phyloP scores from a whole-genome alignment of 352 stramenopile species.

The Halophytophthora polymorphica region DNA sequence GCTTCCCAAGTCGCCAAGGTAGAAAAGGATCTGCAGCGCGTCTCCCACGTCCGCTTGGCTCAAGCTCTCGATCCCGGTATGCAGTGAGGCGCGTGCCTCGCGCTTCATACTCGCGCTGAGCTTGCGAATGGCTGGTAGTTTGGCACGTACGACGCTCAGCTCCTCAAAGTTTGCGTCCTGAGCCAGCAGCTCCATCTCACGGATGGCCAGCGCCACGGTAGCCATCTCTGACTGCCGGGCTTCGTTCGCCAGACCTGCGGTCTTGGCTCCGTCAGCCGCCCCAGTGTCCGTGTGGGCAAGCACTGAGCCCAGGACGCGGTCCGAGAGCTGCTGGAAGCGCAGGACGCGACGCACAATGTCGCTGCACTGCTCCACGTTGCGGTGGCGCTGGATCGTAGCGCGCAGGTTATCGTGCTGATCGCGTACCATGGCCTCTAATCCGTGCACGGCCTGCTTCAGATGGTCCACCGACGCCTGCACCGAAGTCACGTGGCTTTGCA shows the following conservation, averaged over 20 bases:
- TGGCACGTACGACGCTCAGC: constrained; percentile 58
- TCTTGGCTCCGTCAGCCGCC: constrained; percentile 4
- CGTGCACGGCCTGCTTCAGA: constrained; percentile 60
- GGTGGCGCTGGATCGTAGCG: constrained; percentile 68
- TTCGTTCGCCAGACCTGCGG: constrained; percentile 8
- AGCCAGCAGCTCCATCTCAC: constrained; percentile 62
- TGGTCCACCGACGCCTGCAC: constrained; percentile 61
- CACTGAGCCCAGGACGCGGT: constrained; percentile 40
- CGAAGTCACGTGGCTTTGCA: constrained; percentile 53
- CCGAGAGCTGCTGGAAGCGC: constrained; percentile 73
- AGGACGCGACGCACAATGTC: constrained; percentile 71
- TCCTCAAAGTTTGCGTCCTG: constrained; percentile 59
- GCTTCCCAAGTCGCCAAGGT: constrained; percentile 55
- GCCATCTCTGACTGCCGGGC: constrained; percentile 45
- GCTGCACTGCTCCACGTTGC: constrained; percentile 73
- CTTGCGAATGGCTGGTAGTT: constrained; percentile 45
- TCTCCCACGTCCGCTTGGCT: constrained; percentile 73
- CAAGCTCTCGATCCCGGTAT: constrained; percentile 44
- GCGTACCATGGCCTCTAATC: constrained; percentile 53
- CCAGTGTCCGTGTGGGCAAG: constrained; percentile 26
- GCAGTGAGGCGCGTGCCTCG: constrained; percentile 50
- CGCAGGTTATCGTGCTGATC: constrained; percentile 56
- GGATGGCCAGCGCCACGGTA: constrained; percentile 63
- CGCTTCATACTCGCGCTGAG: constrained; percentile 46
- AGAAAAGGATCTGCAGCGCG: constrained; percentile 78